A percentile compares a stretch with the other conserved stretches of the same genome.
These are phyloP conservation scores for Pleoardoris graminearum DNA, from an alignment of 2,329 filamentous ascomycete species.

Conservation along the genomic window DNA sequence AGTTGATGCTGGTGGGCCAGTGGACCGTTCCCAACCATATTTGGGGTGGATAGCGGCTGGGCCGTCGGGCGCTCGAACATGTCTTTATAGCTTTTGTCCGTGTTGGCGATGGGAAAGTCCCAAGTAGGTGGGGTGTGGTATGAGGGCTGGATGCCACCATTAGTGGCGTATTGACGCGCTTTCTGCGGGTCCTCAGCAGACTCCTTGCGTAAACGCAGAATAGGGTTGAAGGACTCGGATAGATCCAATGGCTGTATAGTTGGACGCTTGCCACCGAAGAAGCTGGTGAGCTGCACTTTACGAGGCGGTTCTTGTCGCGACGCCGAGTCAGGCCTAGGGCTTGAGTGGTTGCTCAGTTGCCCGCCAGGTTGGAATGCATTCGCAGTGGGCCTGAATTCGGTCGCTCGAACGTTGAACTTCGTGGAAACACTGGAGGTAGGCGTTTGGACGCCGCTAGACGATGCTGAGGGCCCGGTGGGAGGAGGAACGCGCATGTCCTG, in stretches of 20 bases:
- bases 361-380: conserved; percentile 76
- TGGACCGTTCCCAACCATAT: conserved; percentile 65
- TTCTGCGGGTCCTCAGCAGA: conserved; percentile 51
- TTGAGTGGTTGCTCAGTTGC: conserved; percentile 67
- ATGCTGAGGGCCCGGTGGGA: conserved; percentile 69
- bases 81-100: conserved; percentile 77
- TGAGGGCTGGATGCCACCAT: conserved; percentile 80
- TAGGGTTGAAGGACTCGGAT: conserved; percentile 61
- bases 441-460: conserved; percentile 55
- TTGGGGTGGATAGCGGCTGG: conserved; percentile 64
- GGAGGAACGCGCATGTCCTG: conserved; percentile 73
- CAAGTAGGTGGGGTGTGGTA: conserved; percentile 86
- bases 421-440: conserved; percentile 57
- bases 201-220: conserved; percentile 73
- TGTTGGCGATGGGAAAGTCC: conserved; percentile 70
- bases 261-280: conserved; percentile 72
- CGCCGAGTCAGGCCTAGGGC: conserved; percentile 62
- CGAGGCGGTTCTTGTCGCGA: conserved; percentile 36
- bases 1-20: conserved; percentile 83
- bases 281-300: conserved; percentile 48
- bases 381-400: conserved; percentile 86
- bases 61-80: conserved; percentile 72
- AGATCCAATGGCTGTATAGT: conserved; percentile 57
- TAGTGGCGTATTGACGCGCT: conserved; percentile 68
- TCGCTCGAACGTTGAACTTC: conserved; percentile 64